Conservation (phyloP, 305 asterid species). For the Solanum hybrid region DNA sequence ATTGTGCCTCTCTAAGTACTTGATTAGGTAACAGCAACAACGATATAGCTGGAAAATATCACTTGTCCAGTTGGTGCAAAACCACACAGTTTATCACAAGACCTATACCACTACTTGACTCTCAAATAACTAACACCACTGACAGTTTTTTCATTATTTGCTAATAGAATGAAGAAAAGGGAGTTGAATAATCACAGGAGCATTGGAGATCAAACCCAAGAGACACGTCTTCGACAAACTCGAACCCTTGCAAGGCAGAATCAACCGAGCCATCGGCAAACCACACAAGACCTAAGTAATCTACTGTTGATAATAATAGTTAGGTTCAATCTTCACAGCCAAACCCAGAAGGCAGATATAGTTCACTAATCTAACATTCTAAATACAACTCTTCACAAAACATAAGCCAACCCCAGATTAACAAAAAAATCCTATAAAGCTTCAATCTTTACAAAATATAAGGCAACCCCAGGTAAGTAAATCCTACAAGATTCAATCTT, state of each 20-base stretch:
- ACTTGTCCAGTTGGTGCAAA: not conserved
- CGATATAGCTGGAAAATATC: not conserved
- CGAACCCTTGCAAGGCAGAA: constrained; percentile 72
- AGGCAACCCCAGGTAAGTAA: constrained; percentile 1
- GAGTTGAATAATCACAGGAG: constrained; percentile 60
- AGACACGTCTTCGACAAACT: constrained; percentile 68
- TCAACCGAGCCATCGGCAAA: constrained; percentile 69
- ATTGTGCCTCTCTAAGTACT: not conserved
- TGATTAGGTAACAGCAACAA: not conserved
- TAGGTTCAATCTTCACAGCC: not conserved
- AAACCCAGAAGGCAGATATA: not conserved
- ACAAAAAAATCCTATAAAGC: not conserved
- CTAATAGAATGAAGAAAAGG: not conserved
- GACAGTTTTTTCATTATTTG: not conserved
- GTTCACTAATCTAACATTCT: not conserved
- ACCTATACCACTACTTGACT: not conserved
- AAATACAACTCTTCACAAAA: not conserved
- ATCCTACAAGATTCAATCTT: not conserved
- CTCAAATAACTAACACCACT: not conserved
- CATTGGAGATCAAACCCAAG: constrained; percentile 62
- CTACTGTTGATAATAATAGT: constrained; percentile 5
- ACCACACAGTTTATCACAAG: not conserved
- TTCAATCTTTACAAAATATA: constrained; percentile 1
- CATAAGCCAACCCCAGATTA: constrained; percentile 5
- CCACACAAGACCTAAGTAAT: constrained; percentile 23